A percentile compares a stretch with the other conserved stretches of the same genome.
These are phyloP conservation scores for Pyrenophora seminiperda DNA, from an alignment of 2,329 filamentous ascomycete genomes.

Conservation along the genomic window DNA sequence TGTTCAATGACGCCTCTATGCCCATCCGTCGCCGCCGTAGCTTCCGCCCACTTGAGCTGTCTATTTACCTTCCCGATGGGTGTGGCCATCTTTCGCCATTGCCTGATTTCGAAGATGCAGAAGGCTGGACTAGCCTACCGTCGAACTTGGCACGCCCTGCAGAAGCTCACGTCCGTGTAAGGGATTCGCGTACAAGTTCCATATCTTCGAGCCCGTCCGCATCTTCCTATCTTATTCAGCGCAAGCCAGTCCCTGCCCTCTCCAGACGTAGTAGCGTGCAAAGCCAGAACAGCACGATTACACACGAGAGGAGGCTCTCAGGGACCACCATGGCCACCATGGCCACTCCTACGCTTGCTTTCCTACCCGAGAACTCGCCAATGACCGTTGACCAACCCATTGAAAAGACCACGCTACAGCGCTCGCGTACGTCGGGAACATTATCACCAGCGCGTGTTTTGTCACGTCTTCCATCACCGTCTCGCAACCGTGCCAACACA, in stretches of 20 bases:
- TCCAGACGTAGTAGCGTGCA: constrained; percentile 40
- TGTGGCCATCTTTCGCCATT: constrained; percentile 45
- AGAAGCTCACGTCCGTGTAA: constrained; percentile 41
- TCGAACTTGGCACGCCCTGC: constrained; percentile 40
- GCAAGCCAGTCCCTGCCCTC: constrained; percentile 40
- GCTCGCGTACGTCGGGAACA: constrained; percentile 35
- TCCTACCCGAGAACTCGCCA: constrained; percentile 33
- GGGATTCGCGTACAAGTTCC: constrained; percentile 36
- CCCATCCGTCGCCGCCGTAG: constrained; percentile 41
- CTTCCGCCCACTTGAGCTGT: constrained; percentile 48
- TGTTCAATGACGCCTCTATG: constrained; percentile 40
- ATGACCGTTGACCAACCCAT: constrained; percentile 24
- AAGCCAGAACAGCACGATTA: constrained; percentile 28
- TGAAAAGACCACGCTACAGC: constrained; percentile 30
- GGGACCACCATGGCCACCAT: constrained; percentile 30
- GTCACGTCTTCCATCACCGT: constrained; percentile 41
- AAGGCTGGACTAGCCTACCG: constrained; percentile 32
- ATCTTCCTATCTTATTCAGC: constrained; percentile 37
- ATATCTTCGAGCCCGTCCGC: constrained; percentile 33
- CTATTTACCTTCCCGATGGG: constrained; percentile 45
- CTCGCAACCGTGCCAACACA: constrained; percentile 44
- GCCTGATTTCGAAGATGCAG: constrained; percentile 44
- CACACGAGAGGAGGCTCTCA: constrained; percentile 29
- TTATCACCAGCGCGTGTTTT: constrained; percentile 32
- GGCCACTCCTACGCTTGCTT: constrained; percentile 33